Conservation (phyloP, 139 green algal genomes). For the Desmodesmus armatus region DNA sequence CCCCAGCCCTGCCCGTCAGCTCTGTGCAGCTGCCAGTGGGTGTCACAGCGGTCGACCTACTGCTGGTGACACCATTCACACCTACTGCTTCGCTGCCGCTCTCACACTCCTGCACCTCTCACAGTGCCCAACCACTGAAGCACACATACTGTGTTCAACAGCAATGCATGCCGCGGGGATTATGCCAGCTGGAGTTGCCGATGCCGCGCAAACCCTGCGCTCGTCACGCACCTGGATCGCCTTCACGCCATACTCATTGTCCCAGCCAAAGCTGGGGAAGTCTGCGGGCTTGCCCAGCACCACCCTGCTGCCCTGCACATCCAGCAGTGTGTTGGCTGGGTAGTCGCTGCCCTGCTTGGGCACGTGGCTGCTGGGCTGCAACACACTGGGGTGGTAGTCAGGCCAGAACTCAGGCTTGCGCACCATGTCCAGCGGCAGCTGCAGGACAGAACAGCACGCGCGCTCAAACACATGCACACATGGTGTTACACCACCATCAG, state of each 20-base stretch:
- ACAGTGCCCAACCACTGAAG: too few species aligned
- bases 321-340: constrained; percentile 56
- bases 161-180: too few species aligned
- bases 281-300: constrained; percentile 77
- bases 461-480: too few species aligned
- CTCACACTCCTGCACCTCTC: too few species aligned
- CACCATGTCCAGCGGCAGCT: constrained; percentile 71
- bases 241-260: constrained; percentile 85
- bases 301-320: constrained; percentile 53
- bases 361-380: constrained; percentile 41
- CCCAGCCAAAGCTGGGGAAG: constrained; percentile 83
- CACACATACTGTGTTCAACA: too few species aligned
- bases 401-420: constrained; percentile 79
- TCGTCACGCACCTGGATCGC: constrained; percentile 58
- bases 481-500: neutral
- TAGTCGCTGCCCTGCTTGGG: constrained; percentile 63
- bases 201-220: neutral
- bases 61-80: too few species aligned
- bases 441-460: neutral
- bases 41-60: too few species aligned
- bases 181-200: neutral
- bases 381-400: constrained; percentile 69
- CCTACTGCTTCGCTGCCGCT: too few species aligned
- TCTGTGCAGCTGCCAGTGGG: too few species aligned
- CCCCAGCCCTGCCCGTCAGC: too few species aligned